These are phyloP conservation scores for Aspergillus wentii DNA, from an alignment of 495 filamentous ascomycete genomes.

Conservation along the genomic window DNA sequence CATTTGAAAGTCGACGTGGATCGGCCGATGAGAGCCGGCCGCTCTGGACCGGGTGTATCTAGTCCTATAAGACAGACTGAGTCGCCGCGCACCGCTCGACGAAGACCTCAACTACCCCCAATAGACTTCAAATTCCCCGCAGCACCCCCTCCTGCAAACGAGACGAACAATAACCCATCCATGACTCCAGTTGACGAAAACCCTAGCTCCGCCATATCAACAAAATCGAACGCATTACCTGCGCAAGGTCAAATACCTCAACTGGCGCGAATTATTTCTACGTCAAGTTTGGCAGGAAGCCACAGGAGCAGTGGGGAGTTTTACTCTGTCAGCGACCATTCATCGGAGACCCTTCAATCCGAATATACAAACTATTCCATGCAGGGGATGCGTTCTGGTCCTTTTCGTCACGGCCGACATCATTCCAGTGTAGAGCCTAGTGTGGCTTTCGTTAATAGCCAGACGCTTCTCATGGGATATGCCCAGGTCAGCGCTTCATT, in stretches of 20 bases:
- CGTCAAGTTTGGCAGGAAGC: constrained; percentile 58
- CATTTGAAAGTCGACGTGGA: constrained; percentile 28
- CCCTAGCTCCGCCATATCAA: constrained; percentile 24
- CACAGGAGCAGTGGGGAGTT: constrained; percentile 90
- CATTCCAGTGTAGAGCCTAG: constrained; percentile 52
- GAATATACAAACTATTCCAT: constrained; percentile 74
- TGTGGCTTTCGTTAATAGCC: constrained; percentile 46
- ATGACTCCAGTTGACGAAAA: too few species aligned
- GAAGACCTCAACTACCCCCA: constrained; percentile 36
- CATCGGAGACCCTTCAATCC: constrained; percentile 85
- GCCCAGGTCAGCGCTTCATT: constrained; percentile 93
- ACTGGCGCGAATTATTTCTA: constrained; percentile 68
- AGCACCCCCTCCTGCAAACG: constrained; percentile 32
- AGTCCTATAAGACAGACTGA: constrained; percentile 24
- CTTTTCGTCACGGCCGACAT: constrained; percentile 55
- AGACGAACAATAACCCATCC: constrained; percentile 24
- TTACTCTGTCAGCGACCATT: constrained; percentile 89
- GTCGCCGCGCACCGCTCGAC: constrained; percentile 25
- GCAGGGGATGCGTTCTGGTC: constrained; percentile 35
- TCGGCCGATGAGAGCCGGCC: constrained; percentile 15
- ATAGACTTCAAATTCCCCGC: constrained; percentile 69
- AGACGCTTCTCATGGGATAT: constrained; percentile 96
- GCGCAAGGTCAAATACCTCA: constrained; percentile 50
- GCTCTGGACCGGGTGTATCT: constrained; percentile 18
- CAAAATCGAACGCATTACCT: constrained; percentile 11